phyloP scores from a whole-genome alignment of 192 early-diverging fungal genomes.

The Podila verticillata region DNA sequence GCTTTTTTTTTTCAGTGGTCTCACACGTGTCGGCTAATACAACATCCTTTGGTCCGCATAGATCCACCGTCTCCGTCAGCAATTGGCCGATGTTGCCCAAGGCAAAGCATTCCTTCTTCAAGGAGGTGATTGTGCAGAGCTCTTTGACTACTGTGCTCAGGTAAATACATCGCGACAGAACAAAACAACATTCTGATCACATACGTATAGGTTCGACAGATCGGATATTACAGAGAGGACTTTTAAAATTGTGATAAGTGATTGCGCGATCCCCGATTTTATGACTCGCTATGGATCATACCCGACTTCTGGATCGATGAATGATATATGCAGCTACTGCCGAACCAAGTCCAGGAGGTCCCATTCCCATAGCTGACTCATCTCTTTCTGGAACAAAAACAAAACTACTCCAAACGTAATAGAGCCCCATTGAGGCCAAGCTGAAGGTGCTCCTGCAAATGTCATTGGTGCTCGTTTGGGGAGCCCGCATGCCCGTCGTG shows the following conservation, averaged over 20 bases:
- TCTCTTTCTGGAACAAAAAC: no score
- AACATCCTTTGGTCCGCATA: conserved; percentile 26
- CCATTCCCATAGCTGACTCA: no score
- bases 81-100: conserved; percentile 89
- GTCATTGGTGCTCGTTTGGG: conserved; percentile 95
- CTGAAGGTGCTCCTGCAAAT: conserved; percentile 98
- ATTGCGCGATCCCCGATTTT: no score
- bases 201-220: not conserved
- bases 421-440: conserved; percentile 92
- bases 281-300: no score
- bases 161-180: conserved; percentile 46
- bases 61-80: conserved; percentile 83
- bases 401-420: not conserved
- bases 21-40: not conserved
- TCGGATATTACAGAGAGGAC: no score
- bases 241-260: no score
- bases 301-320: no score
- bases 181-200: not conserved
- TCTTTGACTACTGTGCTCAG: conserved; percentile 97
- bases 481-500: conserved; percentile 90
- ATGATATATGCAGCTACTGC: no score
- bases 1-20: not conserved
- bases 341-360: no score
- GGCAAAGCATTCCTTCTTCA: conserved; percentile 95
- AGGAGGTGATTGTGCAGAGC: conserved; percentile 98